Conservation (phyloP, 192 early-diverging fungal genomes). For the Rhizophlyctis rosea region DNA sequence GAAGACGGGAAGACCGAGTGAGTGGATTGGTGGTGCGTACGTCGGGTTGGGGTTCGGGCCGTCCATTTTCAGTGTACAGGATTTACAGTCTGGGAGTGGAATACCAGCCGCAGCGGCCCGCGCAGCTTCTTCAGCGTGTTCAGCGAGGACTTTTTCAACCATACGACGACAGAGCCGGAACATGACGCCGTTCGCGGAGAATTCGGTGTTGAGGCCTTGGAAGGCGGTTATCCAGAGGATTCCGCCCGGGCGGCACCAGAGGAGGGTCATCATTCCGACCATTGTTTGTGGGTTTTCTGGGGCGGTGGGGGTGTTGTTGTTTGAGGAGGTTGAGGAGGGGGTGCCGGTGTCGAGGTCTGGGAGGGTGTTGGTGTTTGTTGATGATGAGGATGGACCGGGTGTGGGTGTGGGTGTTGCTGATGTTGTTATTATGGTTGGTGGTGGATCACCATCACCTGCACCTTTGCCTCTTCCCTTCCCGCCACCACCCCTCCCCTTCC, state of each 20-base stretch:
- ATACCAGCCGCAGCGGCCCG: neutral
- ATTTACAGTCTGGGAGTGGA: no score
- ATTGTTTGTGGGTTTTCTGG: neutral
- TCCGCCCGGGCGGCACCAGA: neutral
- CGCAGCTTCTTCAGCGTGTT: neutral
- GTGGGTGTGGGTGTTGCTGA: no score
- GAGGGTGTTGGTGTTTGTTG: conserved; percentile 2
- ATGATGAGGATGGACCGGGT: no score
- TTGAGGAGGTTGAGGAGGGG: neutral
- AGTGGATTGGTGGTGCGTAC: conserved; percentile 16
- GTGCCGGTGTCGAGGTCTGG: neutral
- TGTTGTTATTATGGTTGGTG: no score
- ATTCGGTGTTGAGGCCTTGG: conserved; percentile 23
- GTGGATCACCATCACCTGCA: neutral
- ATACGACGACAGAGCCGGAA: conserved; percentile 18
- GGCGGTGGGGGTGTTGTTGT: neutral
- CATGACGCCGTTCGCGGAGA: conserved; percentile 9
- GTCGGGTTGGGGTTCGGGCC: neutral
- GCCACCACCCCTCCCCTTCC: neutral
- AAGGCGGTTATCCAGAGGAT: neutral
- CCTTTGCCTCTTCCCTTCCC: neutral
- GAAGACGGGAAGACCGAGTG: conserved; percentile 25
- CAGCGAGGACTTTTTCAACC: conserved; percentile 11
- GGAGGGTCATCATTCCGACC: neutral
- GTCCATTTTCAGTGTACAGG: no score